Percentiles rank a stretch among this genome's conserved stretches.
phyloP scores from a whole-genome alignment of 1,284 basidiomycete genomes.

The Ustilago curta region DNA sequence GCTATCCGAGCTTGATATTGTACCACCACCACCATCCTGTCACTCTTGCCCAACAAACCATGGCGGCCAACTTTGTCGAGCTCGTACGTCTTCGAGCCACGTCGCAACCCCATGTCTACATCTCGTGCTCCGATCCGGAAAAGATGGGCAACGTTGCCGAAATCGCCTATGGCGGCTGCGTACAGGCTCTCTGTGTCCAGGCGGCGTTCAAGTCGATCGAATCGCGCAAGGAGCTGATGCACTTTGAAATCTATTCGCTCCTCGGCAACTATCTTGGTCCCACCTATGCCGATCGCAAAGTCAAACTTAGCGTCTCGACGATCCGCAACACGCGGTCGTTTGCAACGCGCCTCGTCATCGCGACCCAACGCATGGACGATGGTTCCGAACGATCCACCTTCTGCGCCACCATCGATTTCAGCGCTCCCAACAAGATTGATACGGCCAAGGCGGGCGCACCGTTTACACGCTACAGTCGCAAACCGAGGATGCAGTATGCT shows the following conservation, averaged over 20 bases:
- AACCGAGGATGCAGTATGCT: constrained; percentile 31
- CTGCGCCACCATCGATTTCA: constrained; percentile 53
- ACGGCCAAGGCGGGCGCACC: constrained; percentile 20
- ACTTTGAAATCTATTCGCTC: constrained; percentile 58
- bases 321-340: constrained; percentile 61
- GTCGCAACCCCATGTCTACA: constrained; percentile 37
- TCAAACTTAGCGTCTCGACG: constrained; percentile 41
- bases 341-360: constrained; percentile 52
- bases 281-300: constrained; percentile 41
- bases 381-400: constrained; percentile 48
- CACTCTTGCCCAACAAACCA: constrained; percentile 2
- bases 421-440: constrained; percentile 45
- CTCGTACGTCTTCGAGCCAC: constrained; percentile 50
- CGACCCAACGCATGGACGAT: constrained; percentile 37
- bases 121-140: constrained; percentile 44
- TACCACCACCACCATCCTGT: neutral
- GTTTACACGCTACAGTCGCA: constrained; percentile 37
- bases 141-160: constrained; percentile 58
- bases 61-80: constrained; percentile 50
- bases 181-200: constrained; percentile 41
- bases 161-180: constrained; percentile 64
- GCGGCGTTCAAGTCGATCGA: constrained; percentile 59
- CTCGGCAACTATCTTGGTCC: constrained; percentile 59
- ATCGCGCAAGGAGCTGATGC: constrained; percentile 8
- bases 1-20: neutral